These are phyloP conservation scores for Cercophora newfieldiana DNA, from an alignment of 495 filamentous ascomycete species.

Conservation along the genomic window DNA sequence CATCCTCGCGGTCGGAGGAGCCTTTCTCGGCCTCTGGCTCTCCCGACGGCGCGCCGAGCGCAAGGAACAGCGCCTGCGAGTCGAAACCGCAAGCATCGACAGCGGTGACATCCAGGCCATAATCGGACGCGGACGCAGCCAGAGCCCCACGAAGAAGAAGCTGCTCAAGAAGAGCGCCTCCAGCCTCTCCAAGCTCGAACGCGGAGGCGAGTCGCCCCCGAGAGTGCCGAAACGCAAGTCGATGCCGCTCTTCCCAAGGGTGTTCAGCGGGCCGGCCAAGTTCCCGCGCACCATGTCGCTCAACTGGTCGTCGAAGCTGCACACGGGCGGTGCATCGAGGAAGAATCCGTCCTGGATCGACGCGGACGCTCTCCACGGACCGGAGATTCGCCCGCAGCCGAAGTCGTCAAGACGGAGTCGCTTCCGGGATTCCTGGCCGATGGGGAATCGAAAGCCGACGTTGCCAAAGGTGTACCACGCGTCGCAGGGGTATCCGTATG, in stretches of 20 bases:
- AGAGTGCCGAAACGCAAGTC: neutral
- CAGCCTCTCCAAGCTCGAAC: neutral
- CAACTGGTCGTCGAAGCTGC: neutral
- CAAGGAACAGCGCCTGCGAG: neutral
- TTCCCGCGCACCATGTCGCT: neutral
- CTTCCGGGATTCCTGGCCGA: conserved; percentile 28
- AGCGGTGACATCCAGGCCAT: neutral
- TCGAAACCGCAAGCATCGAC: neutral
- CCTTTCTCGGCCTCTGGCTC: conserved; percentile 18
- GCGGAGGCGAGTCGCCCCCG: neutral
- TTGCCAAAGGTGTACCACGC: conserved; percentile 25
- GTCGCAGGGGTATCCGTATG: conserved; percentile 17
- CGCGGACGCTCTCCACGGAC: conserved; percentile 45
- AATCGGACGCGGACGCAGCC: neutral
- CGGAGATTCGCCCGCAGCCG: conserved; percentile 30
- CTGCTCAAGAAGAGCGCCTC: neutral
- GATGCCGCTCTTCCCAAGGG: neutral
- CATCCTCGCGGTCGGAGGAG: conserved; percentile 3
- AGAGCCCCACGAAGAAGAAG: neutral
- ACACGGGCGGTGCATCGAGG: neutral
- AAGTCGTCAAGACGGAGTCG: conserved; percentile 16
- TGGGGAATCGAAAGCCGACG: conserved; percentile 23
- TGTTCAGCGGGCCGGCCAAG: neutral
- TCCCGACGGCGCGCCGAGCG: conserved; percentile 19
- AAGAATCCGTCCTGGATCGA: conserved; percentile 42